Evolutionary conservation across 2,329 filamentous ascomycete genomes (phyloP).

Genomic region (Boeremia lycopersici): DNA sequence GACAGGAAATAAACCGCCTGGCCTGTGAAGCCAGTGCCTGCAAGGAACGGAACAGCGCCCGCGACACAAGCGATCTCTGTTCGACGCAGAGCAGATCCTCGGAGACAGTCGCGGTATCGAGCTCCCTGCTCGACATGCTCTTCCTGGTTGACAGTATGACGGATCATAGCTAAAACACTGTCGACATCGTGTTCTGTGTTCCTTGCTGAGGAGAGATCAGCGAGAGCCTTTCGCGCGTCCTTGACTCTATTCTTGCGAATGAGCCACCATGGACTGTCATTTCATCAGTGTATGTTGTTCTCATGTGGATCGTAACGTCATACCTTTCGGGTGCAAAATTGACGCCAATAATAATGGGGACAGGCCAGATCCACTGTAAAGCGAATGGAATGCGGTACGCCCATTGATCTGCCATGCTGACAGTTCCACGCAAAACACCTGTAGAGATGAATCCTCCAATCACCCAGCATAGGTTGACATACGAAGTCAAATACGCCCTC

Average conservation of each 20-base stretch:
- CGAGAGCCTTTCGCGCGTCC: constrained; percentile 6
- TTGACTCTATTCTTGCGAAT: constrained; percentile 3
- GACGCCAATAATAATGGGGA: constrained; percentile 67
- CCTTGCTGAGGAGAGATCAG: constrained; percentile 3
- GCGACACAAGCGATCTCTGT: constrained; percentile 69
- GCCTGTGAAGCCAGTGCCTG: constrained; percentile 28
- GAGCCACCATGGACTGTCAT: constrained; percentile 10
- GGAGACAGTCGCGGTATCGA: constrained; percentile 81
- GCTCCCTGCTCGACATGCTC: constrained; percentile 66
- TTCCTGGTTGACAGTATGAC: constrained; percentile 80
- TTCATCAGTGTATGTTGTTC: constrained; percentile 20
- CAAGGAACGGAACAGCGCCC: constrained; percentile 50
- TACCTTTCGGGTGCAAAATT: constrained; percentile 73
- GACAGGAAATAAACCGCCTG: constrained; percentile 52
- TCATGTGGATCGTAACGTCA: neutral
- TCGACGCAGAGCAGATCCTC: constrained; percentile 73
- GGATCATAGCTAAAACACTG: constrained; percentile 71
- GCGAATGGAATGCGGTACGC: constrained; percentile 68
- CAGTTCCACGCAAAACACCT: constrained; percentile 69
- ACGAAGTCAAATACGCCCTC: constrained; percentile 61
- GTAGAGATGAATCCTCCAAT: constrained; percentile 70
- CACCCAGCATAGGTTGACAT: constrained; percentile 46
- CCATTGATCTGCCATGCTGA: constrained; percentile 64
- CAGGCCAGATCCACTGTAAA: constrained; percentile 75
- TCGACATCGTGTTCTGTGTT: constrained; percentile 51